Conservation (phyloP, 192 early-diverging fungal genomes). For the Backusella mclennaniae region DNA sequence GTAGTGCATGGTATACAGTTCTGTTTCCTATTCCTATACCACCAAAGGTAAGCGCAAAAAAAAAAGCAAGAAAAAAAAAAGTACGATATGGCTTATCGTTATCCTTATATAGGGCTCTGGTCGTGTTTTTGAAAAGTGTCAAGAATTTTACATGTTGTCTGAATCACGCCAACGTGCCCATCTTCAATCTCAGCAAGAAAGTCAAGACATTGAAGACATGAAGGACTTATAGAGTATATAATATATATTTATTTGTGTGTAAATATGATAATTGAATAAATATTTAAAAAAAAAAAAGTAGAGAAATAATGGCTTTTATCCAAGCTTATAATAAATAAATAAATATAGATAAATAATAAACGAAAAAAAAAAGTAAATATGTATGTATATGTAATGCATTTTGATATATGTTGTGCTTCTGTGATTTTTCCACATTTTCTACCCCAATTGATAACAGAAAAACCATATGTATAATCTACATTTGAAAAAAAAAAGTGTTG, state of each 20-base stretch:
- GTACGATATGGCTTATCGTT: too few relatives aligned
- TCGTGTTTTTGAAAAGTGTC: slow-evolving; percentile 28
- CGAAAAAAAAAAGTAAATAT: not conserved
- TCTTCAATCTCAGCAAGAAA: slow-evolving; percentile 14
- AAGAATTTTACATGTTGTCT: slow-evolving; percentile 29
- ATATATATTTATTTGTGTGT: not conserved
- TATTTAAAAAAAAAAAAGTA: not conserved
- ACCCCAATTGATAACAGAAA: not conserved
- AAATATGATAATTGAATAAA: not conserved
- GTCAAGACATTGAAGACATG: slow-evolving; percentile 28
- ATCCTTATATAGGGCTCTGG: slow-evolving; percentile 16
- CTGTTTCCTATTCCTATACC: slow-evolving; percentile 47
- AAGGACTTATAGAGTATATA: slow-evolving; percentile 23
- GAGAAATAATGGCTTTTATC: not conserved
- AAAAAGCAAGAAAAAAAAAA: not conserved
- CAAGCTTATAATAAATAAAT: not conserved
- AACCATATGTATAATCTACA: not conserved
- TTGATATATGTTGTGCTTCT: not conserved
- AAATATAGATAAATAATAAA: not conserved
- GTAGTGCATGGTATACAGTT: slow-evolving; percentile 51
- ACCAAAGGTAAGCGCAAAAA: slow-evolving; percentile 32
- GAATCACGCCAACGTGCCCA: slow-evolving; percentile 14
- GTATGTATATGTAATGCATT: not conserved
- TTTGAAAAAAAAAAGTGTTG: not conserved
- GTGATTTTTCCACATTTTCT: not conserved